Evolutionary conservation across 192 early-diverging fungal genomes (phyloP), one percentile per base, ranked within the genome.

Genomic region (Gonapodya sp.): DNA sequence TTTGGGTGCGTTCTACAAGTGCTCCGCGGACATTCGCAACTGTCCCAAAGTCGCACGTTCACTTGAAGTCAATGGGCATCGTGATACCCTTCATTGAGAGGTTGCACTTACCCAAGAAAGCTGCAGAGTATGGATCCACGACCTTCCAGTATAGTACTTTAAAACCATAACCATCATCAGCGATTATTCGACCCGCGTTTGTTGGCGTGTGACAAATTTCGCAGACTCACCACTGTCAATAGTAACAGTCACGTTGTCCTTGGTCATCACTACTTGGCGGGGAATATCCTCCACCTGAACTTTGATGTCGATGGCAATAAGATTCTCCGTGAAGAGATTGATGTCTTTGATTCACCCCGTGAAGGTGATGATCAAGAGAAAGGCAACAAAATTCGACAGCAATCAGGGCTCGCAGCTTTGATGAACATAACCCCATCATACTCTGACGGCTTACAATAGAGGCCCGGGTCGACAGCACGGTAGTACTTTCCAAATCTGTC

Each of bases 121-220:
- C 87, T 1, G 94, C 90, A 80, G 93, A 88, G 46, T 93, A 96
- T 1, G 94, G 94, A 79, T 95, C 93, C 31, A 90, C 85, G 1
- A 88, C 74, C 34, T 95, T 89, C 94, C 94, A 97, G 81, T 93
- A 96, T 0, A 97, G 85, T 0, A 97, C 94, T n/a, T n/a, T n/a
- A n/a, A n/a, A n/a, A n/a, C n/a, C n/a, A n/a, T n/a, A n/a, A n/a
- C n/a, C n/a, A n/a, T n/a, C n/a, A n/a, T n/a, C n/a, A n/a, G n/a
- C n/a, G n/a, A n/a, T n/a, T n/a, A n/a, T n/a, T n/a, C n/a, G n/a
- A n/a, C n/a, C n/a, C n/a, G n/a, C n/a, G n/a, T n/a, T n/a, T n/a
- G n/a, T n/a, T n/a, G n/a, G n/a, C n/a, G n/a, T n/a, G n/a, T n/a
- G n/a, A n/a, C n/a, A n/a, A n/a, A n/a, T n/a, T n/a, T n/a, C n/a